Evolutionary conservation across 2,329 filamentous ascomycete genomes (phyloP), one percentile per base, ranked within the genome.

Genomic region (Neocatenulostroma microsporum): DNA sequence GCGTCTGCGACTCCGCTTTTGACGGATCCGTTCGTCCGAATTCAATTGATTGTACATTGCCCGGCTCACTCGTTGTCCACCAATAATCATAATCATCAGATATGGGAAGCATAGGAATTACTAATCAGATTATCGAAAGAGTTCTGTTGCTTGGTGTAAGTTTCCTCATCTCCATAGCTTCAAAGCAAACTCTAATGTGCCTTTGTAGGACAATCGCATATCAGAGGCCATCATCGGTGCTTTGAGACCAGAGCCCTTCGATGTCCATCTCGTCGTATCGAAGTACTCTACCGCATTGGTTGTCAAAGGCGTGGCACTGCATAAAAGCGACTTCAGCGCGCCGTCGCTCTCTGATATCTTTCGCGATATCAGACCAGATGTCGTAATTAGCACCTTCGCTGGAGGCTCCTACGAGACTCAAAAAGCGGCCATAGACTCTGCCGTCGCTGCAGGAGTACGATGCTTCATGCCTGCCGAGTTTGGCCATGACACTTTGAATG

Each of bases 261-360:
- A 43, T 11, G n/a, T 50, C 3, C 45, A 53, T 21, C 38, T 43
- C 21, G 32, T 36, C 5, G 29, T 34, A 11, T 13, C 36, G 5
- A 34, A 29, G 5, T 45, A 40, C 21, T 28, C 34, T 17, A 31
- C 36, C 6, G 35, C 40, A 6, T 14, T 26, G 11, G 18, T 17
- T 5, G 9, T 30, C 3, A 15, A 30, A 11, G 28, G 27, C 14
- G 12, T 50, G n/a, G 36, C 36, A 13, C 20, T 46, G 10, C 46
- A 53, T 34, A 43, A 36, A 19, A 53, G 48, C 21, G 55, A 62
- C 31, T 59, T 59, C 39, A 51, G 57, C 9, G n/a, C 39, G 1
- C 13, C 42, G 17, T 56, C 60, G n/a, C 44, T 63, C 10, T 12
- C 39, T 44, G 25, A 43, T 35, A 28, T 57, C 8, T 43, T 52